Percentiles rank a stretch among this genome's conserved stretches.
These are phyloP conservation scores for Phytophthora idaei DNA, from an alignment of 352 stramenopile species.

Conservation along the genomic window DNA sequence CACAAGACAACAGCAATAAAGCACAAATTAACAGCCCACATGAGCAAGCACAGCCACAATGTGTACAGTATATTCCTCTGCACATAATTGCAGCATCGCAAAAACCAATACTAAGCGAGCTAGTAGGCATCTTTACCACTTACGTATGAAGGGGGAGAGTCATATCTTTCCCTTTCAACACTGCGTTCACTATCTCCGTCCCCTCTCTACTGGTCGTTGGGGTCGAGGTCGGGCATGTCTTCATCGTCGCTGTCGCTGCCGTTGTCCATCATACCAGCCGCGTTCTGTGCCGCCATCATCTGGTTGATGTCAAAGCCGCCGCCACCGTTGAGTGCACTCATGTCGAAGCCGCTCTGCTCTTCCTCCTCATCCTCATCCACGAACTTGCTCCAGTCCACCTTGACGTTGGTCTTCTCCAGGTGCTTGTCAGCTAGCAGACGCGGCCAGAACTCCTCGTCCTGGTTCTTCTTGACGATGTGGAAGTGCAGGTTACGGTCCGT, in stretches of 20 bases:
- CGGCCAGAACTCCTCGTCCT: slow-evolving; percentile 95
- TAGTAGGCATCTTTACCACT: slow-evolving; percentile 7
- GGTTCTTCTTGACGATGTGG: slow-evolving; percentile 96
- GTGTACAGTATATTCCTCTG: no score
- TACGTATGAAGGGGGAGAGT: neutral
- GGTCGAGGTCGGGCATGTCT: slow-evolving; percentile 85
- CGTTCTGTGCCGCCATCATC: slow-evolving; percentile 91
- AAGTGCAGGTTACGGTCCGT: slow-evolving; percentile 95
- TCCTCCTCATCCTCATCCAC: slow-evolving; percentile 97
- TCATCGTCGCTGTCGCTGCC: slow-evolving; percentile 81
- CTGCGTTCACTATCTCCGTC: neutral
- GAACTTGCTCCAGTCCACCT: slow-evolving; percentile 97
- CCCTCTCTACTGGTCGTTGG: slow-evolving; percentile 44
- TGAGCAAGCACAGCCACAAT: no score
- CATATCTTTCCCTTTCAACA: neutral
- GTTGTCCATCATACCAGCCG: slow-evolving; percentile 69
- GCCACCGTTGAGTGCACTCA: slow-evolving; percentile 84
- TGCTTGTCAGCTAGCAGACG: slow-evolving; percentile 96
- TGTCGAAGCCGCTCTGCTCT: slow-evolving; percentile 85
- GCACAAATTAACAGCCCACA: no score
- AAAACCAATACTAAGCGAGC: slow-evolving; percentile 22
- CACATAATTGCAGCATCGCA: slow-evolving; percentile 9
- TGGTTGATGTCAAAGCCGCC: slow-evolving; percentile 96
- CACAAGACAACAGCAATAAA: no score
- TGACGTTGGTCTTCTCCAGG: slow-evolving; percentile 97